Conservation (phyloP, 2,329 filamentous ascomycete species). For the Cyphellophora europaea region DNA sequence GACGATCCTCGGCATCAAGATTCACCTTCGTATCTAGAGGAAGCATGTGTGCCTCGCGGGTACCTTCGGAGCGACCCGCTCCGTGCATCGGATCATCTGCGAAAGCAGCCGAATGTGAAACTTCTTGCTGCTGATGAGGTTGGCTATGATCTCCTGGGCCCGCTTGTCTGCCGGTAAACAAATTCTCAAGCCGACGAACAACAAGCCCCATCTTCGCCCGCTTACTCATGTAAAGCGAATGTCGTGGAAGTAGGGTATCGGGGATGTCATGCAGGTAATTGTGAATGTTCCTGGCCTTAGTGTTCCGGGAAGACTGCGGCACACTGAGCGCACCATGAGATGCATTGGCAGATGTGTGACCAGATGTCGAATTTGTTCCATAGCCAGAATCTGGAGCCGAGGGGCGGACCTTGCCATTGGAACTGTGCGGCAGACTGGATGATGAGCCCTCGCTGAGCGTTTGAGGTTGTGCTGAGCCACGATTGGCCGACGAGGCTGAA, state of each 20-base stretch:
- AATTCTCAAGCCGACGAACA: conserved; percentile 65
- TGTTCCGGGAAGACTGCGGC: conserved; percentile 13
- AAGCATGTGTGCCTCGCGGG: conserved; percentile 33
- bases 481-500: conserved; percentile 6
- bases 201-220: conserved; percentile 68
- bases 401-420: not conserved
- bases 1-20: conserved; percentile 8
- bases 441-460: too few species aligned
- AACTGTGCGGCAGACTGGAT: too few species aligned
- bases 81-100: conserved; percentile 21
- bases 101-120: conserved; percentile 43
- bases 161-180: conserved; percentile 64
- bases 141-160: conserved; percentile 35
- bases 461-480: not conserved
- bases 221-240: conserved; percentile 53
- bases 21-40: conserved; percentile 20
- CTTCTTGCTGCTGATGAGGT: conserved; percentile 47
- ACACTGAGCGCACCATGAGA: too few species aligned
- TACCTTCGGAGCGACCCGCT: conserved; percentile 23
- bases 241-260: conserved; percentile 54
- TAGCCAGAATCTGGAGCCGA: conserved; percentile 21
- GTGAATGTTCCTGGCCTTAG: conserved; percentile 52
- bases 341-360: too few species aligned
- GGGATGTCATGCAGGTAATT: conserved; percentile 66
- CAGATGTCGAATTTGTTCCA: conserved; percentile 29